These are phyloP conservation scores for Solanum raphanifolium DNA, from an alignment of 257 asterid genomes.

Conservation along the genomic window DNA sequence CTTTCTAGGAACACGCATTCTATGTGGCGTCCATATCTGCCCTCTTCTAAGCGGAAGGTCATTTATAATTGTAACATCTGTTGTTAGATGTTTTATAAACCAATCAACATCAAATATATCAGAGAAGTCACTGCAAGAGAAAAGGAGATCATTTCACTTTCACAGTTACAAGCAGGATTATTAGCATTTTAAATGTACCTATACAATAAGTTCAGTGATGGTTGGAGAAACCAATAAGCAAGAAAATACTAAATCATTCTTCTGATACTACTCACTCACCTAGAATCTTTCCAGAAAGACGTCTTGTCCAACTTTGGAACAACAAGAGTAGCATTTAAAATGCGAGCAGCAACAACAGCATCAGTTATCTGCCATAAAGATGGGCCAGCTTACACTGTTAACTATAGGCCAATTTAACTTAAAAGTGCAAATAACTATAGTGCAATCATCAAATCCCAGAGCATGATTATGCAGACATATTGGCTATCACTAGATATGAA, in stretches of 20 bases:
- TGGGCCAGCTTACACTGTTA: neutral
- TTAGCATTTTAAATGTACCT: neutral
- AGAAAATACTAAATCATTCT: neutral
- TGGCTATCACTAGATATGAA: neutral
- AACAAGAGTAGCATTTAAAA: constrained; percentile 90
- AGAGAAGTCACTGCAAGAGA: constrained; percentile 75
- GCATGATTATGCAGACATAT: neutral
- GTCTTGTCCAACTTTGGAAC: constrained; percentile 79
- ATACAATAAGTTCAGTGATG: neutral
- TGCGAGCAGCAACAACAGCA: constrained; percentile 98
- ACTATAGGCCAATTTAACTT: neutral
- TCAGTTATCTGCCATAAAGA: constrained; percentile 61
- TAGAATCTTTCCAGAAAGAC: constrained; percentile 96
- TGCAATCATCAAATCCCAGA: neutral
- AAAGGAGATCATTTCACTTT: constrained; percentile 1
- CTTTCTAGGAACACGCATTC: constrained; percentile 91
- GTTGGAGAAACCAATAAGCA: neutral
- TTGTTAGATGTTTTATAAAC: constrained; percentile 63
- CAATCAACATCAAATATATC: constrained; percentile 82
- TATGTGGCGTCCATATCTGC: constrained; percentile 60
- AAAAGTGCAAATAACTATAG: neutral
- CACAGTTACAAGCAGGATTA: neutral
- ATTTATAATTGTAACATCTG: constrained; percentile 69
- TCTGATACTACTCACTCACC: constrained; percentile 46
- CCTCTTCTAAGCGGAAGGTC: constrained; percentile 81